Percentiles rank a stretch among this genome's conserved stretches.
phyloP scores from a whole-genome alignment of 2,329 filamentous ascomycete genomes.

The Colletotrichum sp. region DNA sequence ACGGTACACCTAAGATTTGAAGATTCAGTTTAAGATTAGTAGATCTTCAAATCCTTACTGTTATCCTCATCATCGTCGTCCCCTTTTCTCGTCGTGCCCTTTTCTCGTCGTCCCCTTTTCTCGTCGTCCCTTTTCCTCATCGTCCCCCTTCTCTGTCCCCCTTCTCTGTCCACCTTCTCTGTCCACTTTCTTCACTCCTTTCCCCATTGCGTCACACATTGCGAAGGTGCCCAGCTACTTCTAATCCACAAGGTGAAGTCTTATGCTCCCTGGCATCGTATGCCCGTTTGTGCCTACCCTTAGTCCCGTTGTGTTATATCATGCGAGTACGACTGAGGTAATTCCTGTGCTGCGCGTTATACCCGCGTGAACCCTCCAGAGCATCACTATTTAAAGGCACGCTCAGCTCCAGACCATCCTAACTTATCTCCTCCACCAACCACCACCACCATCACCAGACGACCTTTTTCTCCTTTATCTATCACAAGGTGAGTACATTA shows the following conservation, averaged over 20 bases:
- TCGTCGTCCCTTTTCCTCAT: too few species aligned
- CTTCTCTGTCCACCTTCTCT: too few species aligned
- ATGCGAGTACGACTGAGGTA: neutral
- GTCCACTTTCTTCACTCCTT: too few species aligned
- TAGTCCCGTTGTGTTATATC: neutral
- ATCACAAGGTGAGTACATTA: neutral
- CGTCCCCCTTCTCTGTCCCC: neutral
- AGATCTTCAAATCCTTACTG: too few species aligned
- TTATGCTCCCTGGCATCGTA: neutral
- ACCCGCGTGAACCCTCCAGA: neutral
- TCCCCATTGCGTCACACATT: neutral
- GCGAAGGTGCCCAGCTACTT: neutral
- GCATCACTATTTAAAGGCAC: neutral
- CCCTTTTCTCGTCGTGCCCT: too few species aligned
- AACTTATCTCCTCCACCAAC: neutral
- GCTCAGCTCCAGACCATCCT: neutral
- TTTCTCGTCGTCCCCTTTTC: too few species aligned
- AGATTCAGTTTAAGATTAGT: too few species aligned
- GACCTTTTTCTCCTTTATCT: neutral
- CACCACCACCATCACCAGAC: neutral
- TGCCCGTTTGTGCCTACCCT: neutral
- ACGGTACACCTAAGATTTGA: too few species aligned
- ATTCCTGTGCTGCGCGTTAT: neutral
- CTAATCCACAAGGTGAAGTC: neutral
- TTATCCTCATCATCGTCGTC: too few species aligned